Evolutionary conservation across 1,284 basidiomycete genomes (phyloP), one percentile per base, ranked within the genome.

Genomic region (Hemileia vastatrix): DNA sequence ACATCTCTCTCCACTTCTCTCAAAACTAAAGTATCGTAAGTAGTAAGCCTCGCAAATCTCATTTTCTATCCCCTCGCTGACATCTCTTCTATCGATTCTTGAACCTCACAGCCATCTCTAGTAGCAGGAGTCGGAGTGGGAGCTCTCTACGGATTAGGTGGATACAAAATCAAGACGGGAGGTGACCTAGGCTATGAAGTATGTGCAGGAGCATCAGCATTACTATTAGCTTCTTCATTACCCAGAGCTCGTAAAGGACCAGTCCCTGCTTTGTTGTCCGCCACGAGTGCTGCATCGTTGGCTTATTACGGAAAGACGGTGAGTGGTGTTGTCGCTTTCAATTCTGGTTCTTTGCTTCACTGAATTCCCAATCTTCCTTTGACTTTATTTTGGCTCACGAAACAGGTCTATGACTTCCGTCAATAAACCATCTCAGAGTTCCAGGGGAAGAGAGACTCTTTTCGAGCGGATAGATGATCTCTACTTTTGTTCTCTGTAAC

Each of bases 91-190:
- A 86, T 86, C 67, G 81, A 78, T 15, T 79, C 82, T 67, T 86
- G 83, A 61, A 81, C 83, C 24, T 88, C 86, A 43, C 79, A 88
- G 33, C 87, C 87, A 6, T 90, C 88, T 5, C 75, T 91, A 43
- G 83, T 88, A 6, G 89, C 88, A 63, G 88, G 88, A 48, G 81
- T 87, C 43, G 81, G 85, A 81, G 87, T 90, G 27, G 88, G 88
- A 61, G 78, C 82, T 4, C 78, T 89, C 52, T 89, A 86, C 76
- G 79, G 88, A 27, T 88, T 82, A 80, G 84, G 85, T 60, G 87
- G 83, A 27, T 81, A 86, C 66, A 80, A 80, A 68, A 87, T 91
- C 70, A 83, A 83, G 64, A 86, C 82, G 68, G 85, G 86, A 27
- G 69, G 67, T 32, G 74, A 83, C 9, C 84, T 86, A 67, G 88